Conservation (phyloP, 192 early-diverging fungal species). For the Pilaira anomala region DNA sequence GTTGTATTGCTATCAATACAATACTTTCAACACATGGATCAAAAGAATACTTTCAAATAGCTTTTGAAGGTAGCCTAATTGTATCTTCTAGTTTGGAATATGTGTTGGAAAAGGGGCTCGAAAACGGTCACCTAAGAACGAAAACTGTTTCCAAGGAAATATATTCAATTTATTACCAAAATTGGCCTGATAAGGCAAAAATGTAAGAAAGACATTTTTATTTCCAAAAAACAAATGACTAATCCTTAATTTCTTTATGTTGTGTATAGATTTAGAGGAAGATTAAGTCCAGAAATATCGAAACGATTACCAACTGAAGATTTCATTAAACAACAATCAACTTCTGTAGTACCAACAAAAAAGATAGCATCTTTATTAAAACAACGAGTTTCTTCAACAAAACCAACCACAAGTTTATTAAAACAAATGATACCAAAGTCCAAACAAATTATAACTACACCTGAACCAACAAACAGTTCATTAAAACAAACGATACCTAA, state of each 20-base stretch:
- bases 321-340: too few species aligned
- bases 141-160: constrained; percentile 27
- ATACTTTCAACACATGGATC: constrained; percentile 30
- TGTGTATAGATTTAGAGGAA: too few species aligned
- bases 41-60: constrained; percentile 5
- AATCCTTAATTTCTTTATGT: neutral
- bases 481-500: too few species aligned
- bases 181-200: constrained; percentile 36
- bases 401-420: too few species aligned
- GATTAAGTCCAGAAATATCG: too few species aligned
- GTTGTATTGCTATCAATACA: constrained; percentile 22
- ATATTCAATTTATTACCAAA: constrained; percentile 35
- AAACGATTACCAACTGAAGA: too few species aligned
- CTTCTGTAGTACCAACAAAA: too few species aligned
- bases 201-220: constrained; percentile 36
- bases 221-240: neutral
- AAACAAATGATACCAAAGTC: too few species aligned
- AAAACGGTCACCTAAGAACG: constrained; percentile 36
- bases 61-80: constrained; percentile 23
- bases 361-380: too few species aligned
- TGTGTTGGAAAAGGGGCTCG: constrained; percentile 32
- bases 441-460: too few species aligned
- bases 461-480: too few species aligned
- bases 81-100: constrained; percentile 20
- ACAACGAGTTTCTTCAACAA: too few species aligned